Base-by-base conservation (phyloP, 441 rosid genomes). In the Erysimum cheiri region DNA sequence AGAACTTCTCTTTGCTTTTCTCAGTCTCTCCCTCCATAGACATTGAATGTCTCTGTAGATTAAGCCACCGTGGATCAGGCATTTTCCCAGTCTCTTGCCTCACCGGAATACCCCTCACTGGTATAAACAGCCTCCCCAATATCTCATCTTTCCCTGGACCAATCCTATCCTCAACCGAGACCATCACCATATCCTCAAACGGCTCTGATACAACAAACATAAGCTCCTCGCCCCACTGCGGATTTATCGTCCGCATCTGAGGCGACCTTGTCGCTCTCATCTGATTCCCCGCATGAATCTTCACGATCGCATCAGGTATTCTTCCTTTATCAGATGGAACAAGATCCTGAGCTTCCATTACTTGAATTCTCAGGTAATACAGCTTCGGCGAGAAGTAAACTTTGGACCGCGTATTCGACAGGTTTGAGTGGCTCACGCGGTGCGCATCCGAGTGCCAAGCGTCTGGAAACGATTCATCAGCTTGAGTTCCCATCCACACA, bases 381-480 rank as follows among this genome's bases (percentile, higher is more conserved):
- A 87, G 56, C 69, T 82, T 87, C 32, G 92, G 92, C 4, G 92
- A 85, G 77, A 87, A 82, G 72, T 87, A 87, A 47, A 87, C 92
- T 70, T 85, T 80, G 5, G 92, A 85, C 40, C 88, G 63, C 1
- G 90, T 87, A 39, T 81, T 84, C 2, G 88, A 70, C 0, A 87
- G 58, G 72, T 88, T 88, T 2, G 69, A 65, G 3, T 88, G 96
- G 66, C 86, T 80, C 13, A 93, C 56, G n/a, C 73, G 84, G 75
- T 87, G 92, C 7, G 92, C 88, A 67, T 87, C 92, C 3, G 92
- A 87, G 48, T 87, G 90, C 92, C 92, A 87, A 44, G 92, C 92
- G 33, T 80, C 85, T 0, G 87, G 87, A 63, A 87, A 87, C 8
- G 90, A 78, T 69, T 87, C 92, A 11, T 87, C 92, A 0, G 92